phyloP scores from a whole-genome alignment of 2,329 filamentous ascomycete genomes.

The Orbilia brochopaga region DNA sequence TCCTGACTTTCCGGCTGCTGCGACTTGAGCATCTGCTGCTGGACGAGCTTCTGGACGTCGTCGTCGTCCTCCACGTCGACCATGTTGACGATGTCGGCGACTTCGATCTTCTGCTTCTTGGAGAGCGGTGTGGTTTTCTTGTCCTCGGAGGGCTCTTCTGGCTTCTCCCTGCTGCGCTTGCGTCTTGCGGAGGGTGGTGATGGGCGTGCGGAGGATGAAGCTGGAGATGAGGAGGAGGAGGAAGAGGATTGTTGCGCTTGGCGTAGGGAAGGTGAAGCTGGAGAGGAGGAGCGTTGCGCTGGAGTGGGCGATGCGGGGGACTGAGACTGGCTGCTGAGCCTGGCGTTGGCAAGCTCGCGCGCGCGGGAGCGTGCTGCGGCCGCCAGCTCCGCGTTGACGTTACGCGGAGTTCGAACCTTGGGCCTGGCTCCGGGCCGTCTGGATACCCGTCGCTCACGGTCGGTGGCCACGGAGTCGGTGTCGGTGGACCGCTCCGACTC shows the following conservation, averaged over 20 bases:
- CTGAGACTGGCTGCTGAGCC: too few species aligned
- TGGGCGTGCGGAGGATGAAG: slow-evolving; percentile 5
- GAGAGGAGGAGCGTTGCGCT: too few species aligned
- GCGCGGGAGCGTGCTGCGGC: too few species aligned
- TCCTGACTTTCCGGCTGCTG: slow-evolving; percentile 51
- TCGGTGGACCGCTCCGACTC: too few species aligned
- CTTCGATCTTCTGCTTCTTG: slow-evolving; percentile 39
- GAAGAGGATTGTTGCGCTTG: slow-evolving; percentile 1
- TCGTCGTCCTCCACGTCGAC: slow-evolving; percentile 41
- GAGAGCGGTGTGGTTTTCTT: slow-evolving; percentile 1
- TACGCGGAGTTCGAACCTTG: too few species aligned
- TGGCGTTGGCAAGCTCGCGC: too few species aligned
- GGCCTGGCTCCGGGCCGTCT: too few species aligned
- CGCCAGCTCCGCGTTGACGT: too few species aligned
- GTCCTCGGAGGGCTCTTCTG: slow-evolving; percentile 13
- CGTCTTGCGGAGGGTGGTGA: slow-evolving; percentile 15
- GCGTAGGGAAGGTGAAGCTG: too few species aligned
- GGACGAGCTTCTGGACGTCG: slow-evolving; percentile 48
- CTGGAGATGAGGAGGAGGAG: slow-evolving; percentile 23
- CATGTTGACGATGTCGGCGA: slow-evolving; percentile 47
- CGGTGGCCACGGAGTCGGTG: too few species aligned
- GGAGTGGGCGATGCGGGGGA: too few species aligned
- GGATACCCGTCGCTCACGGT: too few species aligned
- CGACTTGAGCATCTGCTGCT: slow-evolving; percentile 52
- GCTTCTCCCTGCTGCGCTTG: slow-evolving; percentile 17